Evolutionary conservation across 164 flowering plant species (phyloP).

Genomic region (Kalanchoe fedtschenkoi): DNA sequence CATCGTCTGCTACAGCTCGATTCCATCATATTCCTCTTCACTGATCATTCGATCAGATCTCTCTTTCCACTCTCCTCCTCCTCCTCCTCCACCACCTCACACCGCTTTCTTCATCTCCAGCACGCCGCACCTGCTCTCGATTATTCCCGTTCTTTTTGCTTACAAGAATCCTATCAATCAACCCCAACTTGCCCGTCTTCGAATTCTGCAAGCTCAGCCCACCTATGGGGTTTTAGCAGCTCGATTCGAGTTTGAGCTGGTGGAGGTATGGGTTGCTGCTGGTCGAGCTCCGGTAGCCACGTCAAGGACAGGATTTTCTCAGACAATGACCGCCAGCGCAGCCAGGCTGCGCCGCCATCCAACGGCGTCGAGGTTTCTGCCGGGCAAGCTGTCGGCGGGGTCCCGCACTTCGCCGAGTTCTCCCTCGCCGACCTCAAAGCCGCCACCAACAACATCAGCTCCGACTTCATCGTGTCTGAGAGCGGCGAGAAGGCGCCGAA

Average conservation of each 20-base stretch:
- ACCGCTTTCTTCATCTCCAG: too few relatives aligned
- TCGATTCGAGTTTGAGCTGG: not conserved
- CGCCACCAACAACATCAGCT: slow-evolving; percentile 74
- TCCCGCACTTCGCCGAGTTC: slow-evolving; percentile 47
- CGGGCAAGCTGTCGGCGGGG: slow-evolving; percentile 15
- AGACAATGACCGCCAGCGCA: slow-evolving; percentile 11
- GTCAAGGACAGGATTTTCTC: slow-evolving; percentile 10
- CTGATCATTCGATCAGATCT: too few relatives aligned
- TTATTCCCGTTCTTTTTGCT: too few relatives aligned
- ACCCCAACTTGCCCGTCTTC: too few relatives aligned
- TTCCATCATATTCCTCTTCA: too few relatives aligned
- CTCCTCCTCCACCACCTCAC: too few relatives aligned
- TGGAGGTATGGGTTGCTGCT: slow-evolving; percentile 5
- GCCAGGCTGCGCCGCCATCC: slow-evolving; percentile 13
- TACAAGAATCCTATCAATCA: too few relatives aligned
- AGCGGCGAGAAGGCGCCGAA: slow-evolving; percentile 85
- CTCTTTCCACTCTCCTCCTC: too few relatives aligned
- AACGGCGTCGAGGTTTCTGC: slow-evolving; percentile 11
- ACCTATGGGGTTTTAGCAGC: not conserved
- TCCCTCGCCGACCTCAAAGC: slow-evolving; percentile 58
- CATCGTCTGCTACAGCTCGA: too few relatives aligned
- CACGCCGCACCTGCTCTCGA: too few relatives aligned
- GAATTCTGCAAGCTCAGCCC: too few relatives aligned
- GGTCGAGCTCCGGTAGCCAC: slow-evolving; percentile 9
- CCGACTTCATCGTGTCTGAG: slow-evolving; percentile 75